These are phyloP conservation scores for Antarctomyces pellizariae DNA, from an alignment of 495 filamentous ascomycete genomes.

Conservation along the genomic window DNA sequence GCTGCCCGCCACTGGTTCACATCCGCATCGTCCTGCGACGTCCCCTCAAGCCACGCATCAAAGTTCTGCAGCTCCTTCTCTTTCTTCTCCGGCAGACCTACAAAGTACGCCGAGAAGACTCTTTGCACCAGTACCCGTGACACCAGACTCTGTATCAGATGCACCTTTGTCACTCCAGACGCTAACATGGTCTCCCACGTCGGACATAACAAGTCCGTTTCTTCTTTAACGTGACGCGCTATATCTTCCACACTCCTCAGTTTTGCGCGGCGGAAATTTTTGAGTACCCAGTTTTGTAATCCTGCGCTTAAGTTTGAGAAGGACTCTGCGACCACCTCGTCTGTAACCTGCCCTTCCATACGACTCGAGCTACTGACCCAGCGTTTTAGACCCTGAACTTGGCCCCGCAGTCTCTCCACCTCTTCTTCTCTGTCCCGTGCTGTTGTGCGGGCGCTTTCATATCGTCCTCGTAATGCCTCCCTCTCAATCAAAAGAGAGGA, in stretches of 20 bases:
- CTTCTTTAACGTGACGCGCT: neutral
- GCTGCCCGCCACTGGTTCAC: conserved; percentile 31
- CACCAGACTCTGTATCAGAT: conserved; percentile 27
- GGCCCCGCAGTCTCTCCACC: conserved; percentile 18
- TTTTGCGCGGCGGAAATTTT: conserved; percentile 26
- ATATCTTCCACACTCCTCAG: conserved; percentile 17
- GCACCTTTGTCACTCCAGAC: conserved; percentile 17
- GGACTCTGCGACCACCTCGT: conserved; percentile 26
- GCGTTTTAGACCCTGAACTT: conserved; percentile 29
- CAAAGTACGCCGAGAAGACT: conserved; percentile 28
- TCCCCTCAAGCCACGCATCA: conserved; percentile 21
- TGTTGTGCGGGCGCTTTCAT: conserved; percentile 16
- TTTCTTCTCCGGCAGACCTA: conserved; percentile 21
- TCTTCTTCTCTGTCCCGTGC: conserved; percentile 19
- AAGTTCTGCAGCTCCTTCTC: conserved; percentile 21
- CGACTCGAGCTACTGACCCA: conserved; percentile 27
- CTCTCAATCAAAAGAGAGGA: conserved; percentile 15
- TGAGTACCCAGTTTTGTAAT: conserved; percentile 34
- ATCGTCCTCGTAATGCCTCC: conserved; percentile 19
- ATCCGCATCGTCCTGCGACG: too few relatives aligned
- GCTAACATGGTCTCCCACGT: conserved; percentile 1
- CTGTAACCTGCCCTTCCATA: conserved; percentile 23
- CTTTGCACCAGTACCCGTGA: conserved; percentile 24
- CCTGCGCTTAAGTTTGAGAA: conserved; percentile 26
- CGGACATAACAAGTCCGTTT: neutral